Base-by-base conservation (phyloP, 2,329 filamentous ascomycete species). In the Hirsutella minnesotensis region DNA sequence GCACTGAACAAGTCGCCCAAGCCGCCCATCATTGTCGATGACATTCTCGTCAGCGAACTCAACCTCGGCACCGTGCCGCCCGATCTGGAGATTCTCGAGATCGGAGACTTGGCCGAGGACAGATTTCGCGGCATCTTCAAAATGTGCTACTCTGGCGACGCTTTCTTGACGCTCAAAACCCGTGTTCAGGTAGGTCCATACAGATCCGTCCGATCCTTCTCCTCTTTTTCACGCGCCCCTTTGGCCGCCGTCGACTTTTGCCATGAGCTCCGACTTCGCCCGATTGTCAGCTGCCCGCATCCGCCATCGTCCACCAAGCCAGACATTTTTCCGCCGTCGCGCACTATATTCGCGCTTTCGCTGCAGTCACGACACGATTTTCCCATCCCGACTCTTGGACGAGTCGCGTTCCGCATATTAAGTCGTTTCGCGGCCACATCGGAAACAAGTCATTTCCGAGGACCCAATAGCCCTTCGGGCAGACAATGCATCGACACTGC, bases 101-200 rank as follows among this genome's bases (percentile, higher is more conserved):
- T 98, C 63, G 92, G 92, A 45, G 92, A 98, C 64, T 71, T 98
- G 60, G 92, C 92, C 42, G 92, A 96, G 66, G 92, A 98, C 69
- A 76, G 90, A 42, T 98, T 98, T 63, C 78, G 92, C 46, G 92
- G 92, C 59, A 96, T 98, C 53, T 98, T 98, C 74, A 96, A 96
- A 65, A 96, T 98, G 90, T 90, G 84, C 61, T 98, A 98, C 62
- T 80, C 85, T 2, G 92, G 92, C 51, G 90, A 98, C 66, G 90
- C 92, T 24, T 96, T 89, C 60, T 67, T 98, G 65, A 96, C 92
- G 21, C 73, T 98, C 49, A 92, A 92, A 63, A 98, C 92, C 45
- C 79, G 88, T 65, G 92, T 98, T 49, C 92, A 98, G 72, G 80
- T 84, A 75, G 50, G 77, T 71, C n/a, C n/a, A n/a, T n/a, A n/a